phyloP scores from a whole-genome alignment of 2,329 filamentous ascomycete genomes.

The Tolypocladium tropicale region DNA sequence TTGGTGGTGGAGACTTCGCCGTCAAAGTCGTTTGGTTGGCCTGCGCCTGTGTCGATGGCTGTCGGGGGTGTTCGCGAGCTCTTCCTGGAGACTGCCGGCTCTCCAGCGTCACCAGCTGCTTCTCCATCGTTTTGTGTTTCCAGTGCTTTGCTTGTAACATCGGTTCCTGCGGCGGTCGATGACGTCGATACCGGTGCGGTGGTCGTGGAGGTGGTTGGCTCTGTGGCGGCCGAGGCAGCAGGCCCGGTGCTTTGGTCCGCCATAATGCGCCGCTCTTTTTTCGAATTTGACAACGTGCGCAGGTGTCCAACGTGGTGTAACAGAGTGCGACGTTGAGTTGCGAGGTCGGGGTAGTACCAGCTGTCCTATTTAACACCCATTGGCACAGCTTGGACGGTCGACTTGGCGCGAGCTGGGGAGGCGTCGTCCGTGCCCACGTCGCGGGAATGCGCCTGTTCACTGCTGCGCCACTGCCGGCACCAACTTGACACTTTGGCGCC shows the following conservation, averaged over 20 bases:
- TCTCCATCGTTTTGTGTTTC: not conserved
- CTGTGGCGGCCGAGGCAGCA: not conserved
- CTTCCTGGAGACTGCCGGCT: not conserved
- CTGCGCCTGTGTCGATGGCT: slow-evolving; percentile 24
- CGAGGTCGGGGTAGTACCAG: not conserved
- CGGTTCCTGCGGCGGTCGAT: not conserved
- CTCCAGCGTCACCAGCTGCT: not conserved
- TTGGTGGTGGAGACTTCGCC: slow-evolving; percentile 46
- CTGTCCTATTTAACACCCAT: not conserved
- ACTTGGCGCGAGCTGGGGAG: too few species aligned
- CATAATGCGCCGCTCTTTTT: not conserved
- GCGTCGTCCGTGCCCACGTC: too few species aligned
- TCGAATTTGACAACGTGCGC: too few species aligned
- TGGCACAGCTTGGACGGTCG: not conserved
- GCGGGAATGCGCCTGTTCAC: not conserved
- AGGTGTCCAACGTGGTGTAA: not conserved
- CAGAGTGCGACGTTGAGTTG: not conserved
- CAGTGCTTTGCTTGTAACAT: not conserved
- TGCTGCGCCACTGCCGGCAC: not conserved
- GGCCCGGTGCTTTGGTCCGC: not conserved
- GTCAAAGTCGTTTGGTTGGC: slow-evolving; percentile 40
- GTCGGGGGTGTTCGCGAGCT: slow-evolving; percentile 9
- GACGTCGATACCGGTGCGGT: not conserved
- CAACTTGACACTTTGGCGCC: not conserved
- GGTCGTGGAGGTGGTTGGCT: not conserved